phyloP scores from a whole-genome alignment of 257 asterid genomes.

The Cinchona pubescens region DNA sequence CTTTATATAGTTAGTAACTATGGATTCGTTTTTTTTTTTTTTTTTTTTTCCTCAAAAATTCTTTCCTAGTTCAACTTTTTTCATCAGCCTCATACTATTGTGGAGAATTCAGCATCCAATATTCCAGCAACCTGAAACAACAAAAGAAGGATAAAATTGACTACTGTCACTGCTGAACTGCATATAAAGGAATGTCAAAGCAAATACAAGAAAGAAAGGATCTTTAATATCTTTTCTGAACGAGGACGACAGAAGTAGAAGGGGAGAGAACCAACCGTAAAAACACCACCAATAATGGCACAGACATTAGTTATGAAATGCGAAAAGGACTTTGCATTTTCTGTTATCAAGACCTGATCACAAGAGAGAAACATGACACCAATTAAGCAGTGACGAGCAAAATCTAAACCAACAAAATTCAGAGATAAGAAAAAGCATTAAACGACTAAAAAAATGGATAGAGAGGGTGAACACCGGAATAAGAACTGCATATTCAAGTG shows the following conservation, averaged over 20 bases:
- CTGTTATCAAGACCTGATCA: conserved; percentile 65
- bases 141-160: neutral
- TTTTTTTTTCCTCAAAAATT: conserved; percentile 42
- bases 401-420: neutral
- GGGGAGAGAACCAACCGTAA: conserved; percentile 55
- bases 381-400: neutral
- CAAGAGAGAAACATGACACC: conserved; percentile 14
- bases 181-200: neutral
- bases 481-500: neutral
- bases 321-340: conserved; percentile 68
- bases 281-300: conserved; percentile 92
- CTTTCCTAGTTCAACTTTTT: conserved; percentile 87
- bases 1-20: conserved; percentile 21
- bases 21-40: too few species aligned
- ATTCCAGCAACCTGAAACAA: conserved; percentile 91
- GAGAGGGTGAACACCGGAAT: neutral
- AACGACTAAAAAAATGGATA: neutral
- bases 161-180: neutral
- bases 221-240: neutral
- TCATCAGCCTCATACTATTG: conserved; percentile 60
- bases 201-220: neutral
- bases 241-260: neutral
- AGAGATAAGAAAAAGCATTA: neutral
- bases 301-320: conserved; percentile 82
- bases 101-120: conserved; percentile 72